phyloP scores from a whole-genome alignment of 2,329 filamentous ascomycete species.

The Xylariaceae sp. region DNA sequence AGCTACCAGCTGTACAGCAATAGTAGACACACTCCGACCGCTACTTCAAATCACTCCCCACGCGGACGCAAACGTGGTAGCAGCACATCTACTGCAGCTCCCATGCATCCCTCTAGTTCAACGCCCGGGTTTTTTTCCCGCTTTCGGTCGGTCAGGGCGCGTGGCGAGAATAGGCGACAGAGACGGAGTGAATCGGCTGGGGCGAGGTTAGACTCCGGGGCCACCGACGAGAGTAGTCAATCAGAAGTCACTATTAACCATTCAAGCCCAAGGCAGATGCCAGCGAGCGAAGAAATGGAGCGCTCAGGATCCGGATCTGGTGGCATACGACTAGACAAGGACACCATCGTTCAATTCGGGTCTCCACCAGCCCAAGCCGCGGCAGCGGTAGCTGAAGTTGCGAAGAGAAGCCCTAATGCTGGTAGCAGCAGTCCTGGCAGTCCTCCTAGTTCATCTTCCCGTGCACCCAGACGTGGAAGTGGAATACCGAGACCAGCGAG shows the following conservation, averaged over 20 bases:
- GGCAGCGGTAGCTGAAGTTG: constrained; percentile 14
- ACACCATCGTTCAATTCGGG: constrained; percentile 39
- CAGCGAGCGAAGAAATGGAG: constrained; percentile 30
- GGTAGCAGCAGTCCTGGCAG: constrained; percentile 14
- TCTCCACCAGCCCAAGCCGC: constrained; percentile 20
- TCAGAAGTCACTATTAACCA: background rate
- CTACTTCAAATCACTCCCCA: background rate
- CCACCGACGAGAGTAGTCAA: background rate
- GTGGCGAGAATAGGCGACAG: constrained; percentile 14
- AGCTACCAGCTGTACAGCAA: constrained; percentile 39
- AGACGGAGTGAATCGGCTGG: constrained; percentile 2
- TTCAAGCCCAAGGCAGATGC: constrained; percentile 1
- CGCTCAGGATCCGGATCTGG: constrained; percentile 34
- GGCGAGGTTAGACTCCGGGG: background rate
- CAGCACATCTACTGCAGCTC: constrained; percentile 8
- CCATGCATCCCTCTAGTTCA: background rate
- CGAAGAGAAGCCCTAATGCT: constrained; percentile 13
- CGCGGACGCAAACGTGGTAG: constrained; percentile 22
- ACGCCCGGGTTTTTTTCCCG: constrained; percentile 14
- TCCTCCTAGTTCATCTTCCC: constrained; percentile 6
- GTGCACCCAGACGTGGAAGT: constrained; percentile 1
- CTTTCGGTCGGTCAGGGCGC: constrained; percentile 23
- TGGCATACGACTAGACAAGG: constrained; percentile 37
- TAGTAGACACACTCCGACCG: background rate
- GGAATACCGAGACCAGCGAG: constrained; percentile 6